Conservation (phyloP, 192 early-diverging fungal species). For the Diversispora epigaea region DNA sequence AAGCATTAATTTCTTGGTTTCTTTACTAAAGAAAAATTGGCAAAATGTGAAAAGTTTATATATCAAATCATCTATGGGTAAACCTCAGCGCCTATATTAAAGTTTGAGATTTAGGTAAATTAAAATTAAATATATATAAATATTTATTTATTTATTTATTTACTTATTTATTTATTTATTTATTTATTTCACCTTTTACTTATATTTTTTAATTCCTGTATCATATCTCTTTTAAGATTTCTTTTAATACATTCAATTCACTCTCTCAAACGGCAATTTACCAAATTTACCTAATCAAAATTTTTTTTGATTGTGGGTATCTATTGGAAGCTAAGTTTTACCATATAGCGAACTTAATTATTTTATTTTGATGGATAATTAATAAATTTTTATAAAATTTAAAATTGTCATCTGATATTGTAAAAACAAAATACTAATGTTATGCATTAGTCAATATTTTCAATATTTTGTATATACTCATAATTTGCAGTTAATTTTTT, state of each 20-base stretch:
- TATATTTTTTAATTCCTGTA: neutral
- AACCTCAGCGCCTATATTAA: constrained; percentile 87
- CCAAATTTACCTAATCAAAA: neutral
- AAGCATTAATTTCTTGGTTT: constrained; percentile 97
- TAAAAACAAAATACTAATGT: too few relatives aligned
- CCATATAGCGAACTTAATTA: too few relatives aligned
- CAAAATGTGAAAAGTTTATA: constrained; percentile 98
- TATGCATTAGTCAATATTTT: too few relatives aligned
- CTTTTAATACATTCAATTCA: too few relatives aligned
- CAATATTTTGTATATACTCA: too few relatives aligned
- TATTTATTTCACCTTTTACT: neutral
- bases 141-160: neutral
- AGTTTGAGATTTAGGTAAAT: neutral
- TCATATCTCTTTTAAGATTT: too few relatives aligned
- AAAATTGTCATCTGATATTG: too few relatives aligned
- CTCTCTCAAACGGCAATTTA: constrained; percentile 24
- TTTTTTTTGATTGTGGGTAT: too few relatives aligned
- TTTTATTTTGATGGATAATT: too few relatives aligned
- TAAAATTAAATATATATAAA: neutral
- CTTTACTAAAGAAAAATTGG: constrained; percentile 98
- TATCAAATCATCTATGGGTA: constrained; percentile 98
- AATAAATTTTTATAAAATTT: too few relatives aligned
- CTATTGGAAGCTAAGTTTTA: too few relatives aligned
- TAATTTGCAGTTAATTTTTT: too few relatives aligned
- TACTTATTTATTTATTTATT: neutral